Evolutionary conservation across 345 rosid genomes (phyloP).

Genomic region (Euphorbia peplus): DNA sequence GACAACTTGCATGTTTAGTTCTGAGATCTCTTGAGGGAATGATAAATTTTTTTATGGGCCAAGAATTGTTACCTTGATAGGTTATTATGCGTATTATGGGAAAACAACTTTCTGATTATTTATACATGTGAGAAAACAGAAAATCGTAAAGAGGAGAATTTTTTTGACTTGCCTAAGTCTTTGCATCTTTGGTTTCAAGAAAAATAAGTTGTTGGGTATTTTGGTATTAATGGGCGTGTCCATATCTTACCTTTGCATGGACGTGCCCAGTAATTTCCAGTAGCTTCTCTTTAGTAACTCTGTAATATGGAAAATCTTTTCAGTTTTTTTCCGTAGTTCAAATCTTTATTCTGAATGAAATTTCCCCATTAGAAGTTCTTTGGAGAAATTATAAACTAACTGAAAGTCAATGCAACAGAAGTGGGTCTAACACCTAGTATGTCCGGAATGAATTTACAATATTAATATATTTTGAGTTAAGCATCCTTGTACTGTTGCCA

Average conservation of each 20-base stretch:
- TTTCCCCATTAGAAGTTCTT: not conserved
- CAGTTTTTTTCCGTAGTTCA: not conserved
- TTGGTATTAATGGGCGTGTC: not conserved
- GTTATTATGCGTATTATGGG: not conserved
- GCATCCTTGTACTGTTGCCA: not conserved
- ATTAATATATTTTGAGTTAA: not conserved
- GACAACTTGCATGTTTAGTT: slow-evolving; percentile 3
- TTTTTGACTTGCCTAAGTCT: not conserved
- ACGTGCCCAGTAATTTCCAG: not conserved
- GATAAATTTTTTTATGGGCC: not conserved
- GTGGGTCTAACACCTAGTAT: not conserved
- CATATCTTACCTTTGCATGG: slow-evolving; percentile 1
- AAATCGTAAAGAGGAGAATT: not conserved
- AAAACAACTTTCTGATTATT: not conserved
- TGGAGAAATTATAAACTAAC: not conserved
- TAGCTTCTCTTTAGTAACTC: not conserved
- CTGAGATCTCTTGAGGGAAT: not conserved
- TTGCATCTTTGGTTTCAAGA: not conserved
- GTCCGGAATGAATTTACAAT: not conserved
- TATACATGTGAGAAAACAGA: not conserved
- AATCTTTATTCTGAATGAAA: not conserved
- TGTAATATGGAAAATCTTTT: not conserved
- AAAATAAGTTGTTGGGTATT: not conserved
- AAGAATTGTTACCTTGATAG: not conserved
- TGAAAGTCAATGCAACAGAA: not conserved